Evolutionary conservation across 305 asterid species (phyloP), one percentile per base, ranked within the genome.

Genomic region (Fraxinus xanthoxyloides): DNA sequence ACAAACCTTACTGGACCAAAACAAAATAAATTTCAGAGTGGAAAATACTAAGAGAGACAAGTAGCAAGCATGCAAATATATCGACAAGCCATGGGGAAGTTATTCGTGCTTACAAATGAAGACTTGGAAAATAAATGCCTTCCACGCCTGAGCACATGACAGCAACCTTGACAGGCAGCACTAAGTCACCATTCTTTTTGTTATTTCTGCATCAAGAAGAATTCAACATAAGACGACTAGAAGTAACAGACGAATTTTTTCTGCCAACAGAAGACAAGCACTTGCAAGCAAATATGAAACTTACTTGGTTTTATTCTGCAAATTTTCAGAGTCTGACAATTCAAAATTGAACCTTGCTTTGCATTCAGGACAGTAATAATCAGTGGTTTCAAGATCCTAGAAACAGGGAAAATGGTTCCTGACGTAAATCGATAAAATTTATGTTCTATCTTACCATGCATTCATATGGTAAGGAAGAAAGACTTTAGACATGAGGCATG

Each of bases 281-380:
- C 77, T 31, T 73, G 61, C 80, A 81, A 74, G 73, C 67, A 73
- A 73, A 77, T 77, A 81, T 72, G 80, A 77, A 79, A 88, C 94
- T 91, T 88, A 94, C 99, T 86, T 92, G 76, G 89, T 54, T 90
- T 93, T 94, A 74, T 82, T 75, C 84, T 80, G 90, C 80, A 83
- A 51, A 84, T 86, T 91, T 80, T 96, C 98, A 72, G 98, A 92
- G 90, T 97, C 98, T 78, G 98, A 94, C 82, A 94, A 87, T 86
- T 94, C 98, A 86, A 94, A 97, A 81, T 89, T 93, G 86, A 92
- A 92, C 90, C 94, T 90, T 38, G 97, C 98, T 89, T 90, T 92
- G 97, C 99, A 97, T 90, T 93, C 99, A 79, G 98, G 99, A 87
- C 99, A 97, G 83, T 88, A 91, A 81, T 94, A 97, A 82, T 92